Percentiles rank a stretch among this genome's conserved stretches.
Conservation (phyloP, 305 asterid genomes). For the Solanum hybrid region DNA sequence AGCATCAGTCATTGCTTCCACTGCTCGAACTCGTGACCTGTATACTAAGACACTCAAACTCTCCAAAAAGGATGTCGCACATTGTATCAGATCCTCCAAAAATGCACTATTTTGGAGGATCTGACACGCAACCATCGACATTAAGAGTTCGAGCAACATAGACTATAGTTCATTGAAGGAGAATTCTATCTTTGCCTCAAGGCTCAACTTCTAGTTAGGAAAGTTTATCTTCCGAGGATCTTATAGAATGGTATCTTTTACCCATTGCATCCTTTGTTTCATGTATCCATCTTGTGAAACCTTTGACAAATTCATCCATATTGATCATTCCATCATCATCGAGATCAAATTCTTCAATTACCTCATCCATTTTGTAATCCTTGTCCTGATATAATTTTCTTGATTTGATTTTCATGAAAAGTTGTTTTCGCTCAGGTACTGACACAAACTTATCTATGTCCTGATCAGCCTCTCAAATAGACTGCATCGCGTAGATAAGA, state of each 20-base stretch:
- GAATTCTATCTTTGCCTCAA: background rate
- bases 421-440: no score
- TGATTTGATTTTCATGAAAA: no score
- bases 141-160: background rate
- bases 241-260: constrained; percentile 37
- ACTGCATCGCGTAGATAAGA: no score
- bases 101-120: background rate
- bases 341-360: no score
- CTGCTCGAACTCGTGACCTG: background rate
- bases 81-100: background rate
- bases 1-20: background rate
- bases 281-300: constrained; percentile 40
- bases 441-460: no score
- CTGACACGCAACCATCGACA: background rate
- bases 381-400: no score
- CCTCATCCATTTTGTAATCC: no score
- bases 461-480: no score
- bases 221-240: constrained; percentile 30
- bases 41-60: background rate
- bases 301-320: constrained; percentile 48
- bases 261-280: constrained; percentile 46
- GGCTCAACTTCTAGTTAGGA: no score
- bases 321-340: constrained; percentile 33
- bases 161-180: background rate
- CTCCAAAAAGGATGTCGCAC: background rate